Conservation (phyloP, 1,139 yeast genomes). For the Casaregolazyma lundiana region DNA sequence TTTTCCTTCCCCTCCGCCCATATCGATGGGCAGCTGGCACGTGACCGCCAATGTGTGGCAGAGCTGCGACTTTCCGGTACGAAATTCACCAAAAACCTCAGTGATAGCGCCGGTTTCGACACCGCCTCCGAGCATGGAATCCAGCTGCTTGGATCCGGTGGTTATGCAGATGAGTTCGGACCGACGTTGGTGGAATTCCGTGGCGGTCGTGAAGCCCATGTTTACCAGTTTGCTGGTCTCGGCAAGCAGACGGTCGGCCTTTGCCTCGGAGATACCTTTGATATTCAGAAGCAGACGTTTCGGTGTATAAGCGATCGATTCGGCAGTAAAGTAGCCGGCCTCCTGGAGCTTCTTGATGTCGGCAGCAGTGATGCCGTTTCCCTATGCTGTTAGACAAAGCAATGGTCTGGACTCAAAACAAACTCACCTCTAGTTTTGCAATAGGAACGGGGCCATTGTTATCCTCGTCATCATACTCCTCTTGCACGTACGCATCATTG, state of each 20-base stretch:
- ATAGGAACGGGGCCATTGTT: slow-evolving; percentile 8
- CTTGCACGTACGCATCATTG: background rate
- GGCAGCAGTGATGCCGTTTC: slow-evolving; percentile 77
- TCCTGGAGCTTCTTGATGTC: slow-evolving; percentile 79
- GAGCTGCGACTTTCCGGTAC: slow-evolving; percentile 95
- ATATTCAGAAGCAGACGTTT: slow-evolving; percentile 70
- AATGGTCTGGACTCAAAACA: background rate
- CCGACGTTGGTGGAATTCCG: slow-evolving; percentile 87
- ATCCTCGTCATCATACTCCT: slow-evolving; percentile 4
- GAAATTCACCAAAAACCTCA: slow-evolving; percentile 93
- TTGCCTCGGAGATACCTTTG: slow-evolving; percentile 93
- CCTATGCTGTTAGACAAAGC: slow-evolving; percentile 38
- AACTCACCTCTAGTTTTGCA: slow-evolving; percentile 8
- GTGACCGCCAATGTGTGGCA: slow-evolving; percentile 97
- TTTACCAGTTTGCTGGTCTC: slow-evolving; percentile 90
- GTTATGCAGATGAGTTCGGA: slow-evolving; percentile 88
- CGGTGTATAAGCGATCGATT: slow-evolving; percentile 79
- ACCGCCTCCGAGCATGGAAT: slow-evolving; percentile 93
- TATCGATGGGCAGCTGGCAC: slow-evolving; percentile 92
- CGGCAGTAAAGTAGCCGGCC: slow-evolving; percentile 85
- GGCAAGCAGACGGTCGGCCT: slow-evolving; percentile 76
- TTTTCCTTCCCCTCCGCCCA: slow-evolving; percentile 99
- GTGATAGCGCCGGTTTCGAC: slow-evolving; percentile 96
- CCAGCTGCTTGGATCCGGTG: slow-evolving; percentile 92
- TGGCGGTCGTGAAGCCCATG: slow-evolving; percentile 96